A percentile compares a stretch with the other conserved stretches of the same genome.
Conservation (phyloP, 805 yeast genomes). For the Candida endomychidarum region DNA sequence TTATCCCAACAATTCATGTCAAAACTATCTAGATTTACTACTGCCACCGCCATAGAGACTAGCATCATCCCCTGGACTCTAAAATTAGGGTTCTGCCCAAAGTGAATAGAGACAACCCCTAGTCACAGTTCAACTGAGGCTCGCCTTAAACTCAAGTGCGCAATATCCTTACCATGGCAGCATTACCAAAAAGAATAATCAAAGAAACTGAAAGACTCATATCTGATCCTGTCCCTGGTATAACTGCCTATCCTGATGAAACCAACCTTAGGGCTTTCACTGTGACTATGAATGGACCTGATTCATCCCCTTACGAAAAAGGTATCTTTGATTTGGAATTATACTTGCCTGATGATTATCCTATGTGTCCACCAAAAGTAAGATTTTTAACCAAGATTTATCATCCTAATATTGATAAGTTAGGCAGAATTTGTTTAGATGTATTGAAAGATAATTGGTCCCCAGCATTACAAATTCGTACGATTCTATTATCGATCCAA, state of each 20-base stretch:
- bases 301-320: conserved; percentile 82
- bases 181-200: conserved; percentile 87
- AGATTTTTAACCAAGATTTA: conserved; percentile 91
- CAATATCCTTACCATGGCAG: conserved; percentile 39
- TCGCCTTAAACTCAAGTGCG: not conserved
- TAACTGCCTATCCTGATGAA: conserved; percentile 88
- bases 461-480: conserved; percentile 94
- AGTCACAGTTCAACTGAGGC: too few species aligned
- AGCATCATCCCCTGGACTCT: too few species aligned
- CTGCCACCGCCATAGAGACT: too few species aligned
- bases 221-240: conserved; percentile 96
- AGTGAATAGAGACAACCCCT: too few species aligned
- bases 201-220: conserved; percentile 93
- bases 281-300: conserved; percentile 90
- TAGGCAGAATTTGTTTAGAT: conserved; percentile 94
- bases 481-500: conserved; percentile 86
- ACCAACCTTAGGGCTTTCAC: conserved; percentile 91
- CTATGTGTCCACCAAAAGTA: conserved; percentile 96
- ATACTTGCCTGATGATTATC: conserved; percentile 93
- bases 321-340: conserved; percentile 83
- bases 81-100: too few species aligned
- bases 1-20: too few species aligned
- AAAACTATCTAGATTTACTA: too few species aligned
- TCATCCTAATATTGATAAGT: conserved; percentile 93
- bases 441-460: conserved; percentile 96